Percentiles rank a stretch among this genome's conserved stretches.
Conservation (phyloP, 176 grass and related monocot species). For the Neostapfia colusana region DNA sequence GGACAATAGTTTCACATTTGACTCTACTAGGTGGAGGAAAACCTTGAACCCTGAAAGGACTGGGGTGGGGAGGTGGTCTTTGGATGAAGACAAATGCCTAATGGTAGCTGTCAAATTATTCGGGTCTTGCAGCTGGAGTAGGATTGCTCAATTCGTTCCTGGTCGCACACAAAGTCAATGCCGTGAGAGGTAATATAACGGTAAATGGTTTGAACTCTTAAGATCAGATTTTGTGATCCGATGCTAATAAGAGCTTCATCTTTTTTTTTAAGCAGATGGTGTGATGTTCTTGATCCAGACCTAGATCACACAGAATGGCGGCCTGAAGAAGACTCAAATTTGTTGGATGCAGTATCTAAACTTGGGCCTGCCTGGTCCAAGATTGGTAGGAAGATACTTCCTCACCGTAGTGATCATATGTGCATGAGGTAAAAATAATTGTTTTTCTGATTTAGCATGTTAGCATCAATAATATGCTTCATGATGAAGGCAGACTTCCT, state of each 20-base stretch:
- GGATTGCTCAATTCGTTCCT: conserved; percentile 78
- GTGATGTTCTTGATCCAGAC: conserved; percentile 82
- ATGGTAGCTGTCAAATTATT: conserved; percentile 77
- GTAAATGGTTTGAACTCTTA: conserved; percentile 25
- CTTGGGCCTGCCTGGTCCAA: conserved; percentile 78
- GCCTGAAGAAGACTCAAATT: conserved; percentile 74
- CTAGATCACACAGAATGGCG: conserved; percentile 66
- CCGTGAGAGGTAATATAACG: conserved; percentile 76
- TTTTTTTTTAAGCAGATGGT: conserved; percentile 63
- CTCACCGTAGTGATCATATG: conserved; percentile 84
- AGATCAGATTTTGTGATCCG: conserved; percentile 12
- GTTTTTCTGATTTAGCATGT: conserved; percentile 13
- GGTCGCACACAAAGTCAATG: conserved; percentile 79
- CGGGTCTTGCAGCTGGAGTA: conserved; percentile 67
- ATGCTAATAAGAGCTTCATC: conserved; percentile 29
- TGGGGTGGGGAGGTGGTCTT: conserved; percentile 80
- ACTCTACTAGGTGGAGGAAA: conserved; percentile 69
- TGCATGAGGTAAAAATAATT: conserved; percentile 67
- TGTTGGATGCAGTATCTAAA: conserved; percentile 58
- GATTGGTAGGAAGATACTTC: conserved; percentile 57
- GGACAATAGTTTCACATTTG: conserved; percentile 9
- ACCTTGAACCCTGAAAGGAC: conserved; percentile 70
- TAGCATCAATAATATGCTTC: not conserved
- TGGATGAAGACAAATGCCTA: conserved; percentile 85
- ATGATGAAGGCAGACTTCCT: conserved; percentile 1